Base-by-base conservation (phyloP, 2,329 filamentous ascomycete genomes). In the Alternaria arbusti region DNA sequence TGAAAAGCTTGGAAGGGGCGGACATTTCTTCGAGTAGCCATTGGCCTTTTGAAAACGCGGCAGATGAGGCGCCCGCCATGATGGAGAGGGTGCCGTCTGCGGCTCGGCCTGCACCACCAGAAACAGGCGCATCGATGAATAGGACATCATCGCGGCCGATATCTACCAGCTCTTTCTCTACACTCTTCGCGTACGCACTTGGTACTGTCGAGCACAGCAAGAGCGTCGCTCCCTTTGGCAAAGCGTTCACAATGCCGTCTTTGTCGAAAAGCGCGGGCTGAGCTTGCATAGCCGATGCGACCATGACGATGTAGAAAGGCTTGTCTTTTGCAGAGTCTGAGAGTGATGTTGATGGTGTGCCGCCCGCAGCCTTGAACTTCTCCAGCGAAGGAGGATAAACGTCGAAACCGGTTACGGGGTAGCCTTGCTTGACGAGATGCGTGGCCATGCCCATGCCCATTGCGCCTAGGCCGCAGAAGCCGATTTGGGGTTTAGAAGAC, bases 391-490 rank as follows among this genome's bases (percentile, higher is more conserved):
- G 88, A 3, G 82, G 82, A 81, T 87, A 92, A 44, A 93, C 86
- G 73, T 94, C 91, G 76, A 89, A 93, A 59, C 91, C 91, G 22
- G 87, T 89, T 23, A 93, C 90, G 25, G 82, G 64, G 78, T 90
- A 91, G 61, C 89, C 89, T 67, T 86, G 81, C 69, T 88, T 88
- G 71, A 93, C 83, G 49, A 94, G 86, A 75, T 93, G 86, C 63
- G 87, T 91, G 67, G 91, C 91, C 91, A 94, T 93, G 75, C 91
- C 91, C 77, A 92, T 91, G 75, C 91, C 91, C 91, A 93, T 93
- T 79, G 91, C 91, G 60, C 91, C 91, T 4, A 94, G 89, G 83
- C 91, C 91, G 67, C 91, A 89, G 80, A 93, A 92, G 67, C 88
- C 86, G 57, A 91, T 82, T 57, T 79, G 73, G 25, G 84, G 83